phyloP scores from a whole-genome alignment of 257 asterid genomes.

The Hygrophila difformis region DNA sequence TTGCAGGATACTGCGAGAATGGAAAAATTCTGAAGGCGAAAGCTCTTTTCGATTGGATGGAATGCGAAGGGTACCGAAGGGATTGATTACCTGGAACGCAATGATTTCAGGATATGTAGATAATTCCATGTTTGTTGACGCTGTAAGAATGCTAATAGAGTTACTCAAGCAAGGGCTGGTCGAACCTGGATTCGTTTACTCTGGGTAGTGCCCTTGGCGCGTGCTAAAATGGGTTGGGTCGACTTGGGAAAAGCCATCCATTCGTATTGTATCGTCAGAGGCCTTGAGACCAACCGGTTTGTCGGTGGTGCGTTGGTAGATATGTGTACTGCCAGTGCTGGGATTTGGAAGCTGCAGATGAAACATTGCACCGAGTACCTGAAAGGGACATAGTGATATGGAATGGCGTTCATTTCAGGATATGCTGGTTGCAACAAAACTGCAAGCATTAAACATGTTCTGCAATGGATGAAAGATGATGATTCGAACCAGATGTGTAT shows the following conservation, averaged over 20 bases:
- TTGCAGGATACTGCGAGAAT: slow-evolving; percentile 59
- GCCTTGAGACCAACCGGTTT: slow-evolving; percentile 44
- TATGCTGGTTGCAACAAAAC: slow-evolving; percentile 36
- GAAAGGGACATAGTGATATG: slow-evolving; percentile 53
- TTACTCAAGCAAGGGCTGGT: slow-evolving; percentile 29
- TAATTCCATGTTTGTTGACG: slow-evolving; percentile 45
- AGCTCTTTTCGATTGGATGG: slow-evolving; percentile 58
- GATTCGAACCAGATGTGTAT: slow-evolving; percentile 57
- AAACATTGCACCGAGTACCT: slow-evolving; percentile 34
- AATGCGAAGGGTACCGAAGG: slow-evolving; percentile 31
- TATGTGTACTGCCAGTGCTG: slow-evolving; percentile 53
- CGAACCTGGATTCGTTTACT: slow-evolving; percentile 60
- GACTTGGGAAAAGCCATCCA: slow-evolving; percentile 48
- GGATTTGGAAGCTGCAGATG: slow-evolving; percentile 51
- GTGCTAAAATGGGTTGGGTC: slow-evolving; percentile 34
- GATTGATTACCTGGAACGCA: slow-evolving; percentile 72
- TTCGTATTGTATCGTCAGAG: slow-evolving; percentile 46
- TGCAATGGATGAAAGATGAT: slow-evolving; percentile 49
- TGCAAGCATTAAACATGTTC: slow-evolving; percentile 25
- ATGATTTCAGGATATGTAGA: slow-evolving; percentile 73
- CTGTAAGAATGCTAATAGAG: slow-evolving; percentile 30
- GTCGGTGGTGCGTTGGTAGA: slow-evolving; percentile 73
- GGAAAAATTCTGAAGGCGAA: slow-evolving; percentile 44
- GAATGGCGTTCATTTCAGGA: slow-evolving; percentile 61
- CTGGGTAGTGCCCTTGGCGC: slow-evolving; percentile 57